phyloP scores from a whole-genome alignment of 2,329 filamentous ascomycete species.

The Ascochyta rabiei region DNA sequence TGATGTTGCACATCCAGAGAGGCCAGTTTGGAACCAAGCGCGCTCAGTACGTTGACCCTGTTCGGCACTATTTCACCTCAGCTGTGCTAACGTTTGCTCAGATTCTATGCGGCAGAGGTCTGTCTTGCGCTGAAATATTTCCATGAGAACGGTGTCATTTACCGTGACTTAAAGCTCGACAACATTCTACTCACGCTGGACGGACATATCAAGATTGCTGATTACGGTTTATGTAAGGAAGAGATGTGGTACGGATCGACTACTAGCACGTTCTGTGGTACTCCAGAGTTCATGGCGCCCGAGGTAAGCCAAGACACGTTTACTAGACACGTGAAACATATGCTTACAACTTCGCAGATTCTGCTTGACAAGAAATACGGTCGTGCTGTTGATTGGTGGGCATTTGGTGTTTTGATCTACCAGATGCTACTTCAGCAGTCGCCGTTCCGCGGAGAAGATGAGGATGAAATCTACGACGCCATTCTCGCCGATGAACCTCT shows the following conservation, averaged over 20 bases:
- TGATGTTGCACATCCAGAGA: constrained; percentile 98
- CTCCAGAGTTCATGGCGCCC: constrained; percentile 99
- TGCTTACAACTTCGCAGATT: constrained; percentile 64
- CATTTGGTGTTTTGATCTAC: constrained; percentile 97
- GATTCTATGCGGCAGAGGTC: constrained; percentile 96
- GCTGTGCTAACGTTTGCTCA: constrained; percentile 45
- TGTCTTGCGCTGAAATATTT: constrained; percentile 98
- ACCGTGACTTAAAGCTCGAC: constrained; percentile 80
- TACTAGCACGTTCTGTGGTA: constrained; percentile 97
- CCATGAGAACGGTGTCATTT: constrained; percentile 98
- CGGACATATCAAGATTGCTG: constrained; percentile 97
- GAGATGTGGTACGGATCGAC: constrained; percentile 99
- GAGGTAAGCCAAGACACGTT: constrained; percentile 67
- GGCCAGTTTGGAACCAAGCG: constrained; percentile 95
- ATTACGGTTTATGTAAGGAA: constrained; percentile 99
- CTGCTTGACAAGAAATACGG: constrained; percentile 98
- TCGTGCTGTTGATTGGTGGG: constrained; percentile 98
- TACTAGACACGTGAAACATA: not conserved
- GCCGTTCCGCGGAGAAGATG: constrained; percentile 97
- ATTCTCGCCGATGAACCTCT: constrained; percentile 97
- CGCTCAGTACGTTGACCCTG: constrained; percentile 73
- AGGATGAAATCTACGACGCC: constrained; percentile 98
- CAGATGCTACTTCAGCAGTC: constrained; percentile 99
- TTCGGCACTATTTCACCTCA: not conserved
- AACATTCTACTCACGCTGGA: constrained; percentile 94